Evolutionary conservation across 108 stramenopile species (phyloP), one percentile per base, ranked within the genome.

Genomic region (Cylindrotheca closterium): DNA sequence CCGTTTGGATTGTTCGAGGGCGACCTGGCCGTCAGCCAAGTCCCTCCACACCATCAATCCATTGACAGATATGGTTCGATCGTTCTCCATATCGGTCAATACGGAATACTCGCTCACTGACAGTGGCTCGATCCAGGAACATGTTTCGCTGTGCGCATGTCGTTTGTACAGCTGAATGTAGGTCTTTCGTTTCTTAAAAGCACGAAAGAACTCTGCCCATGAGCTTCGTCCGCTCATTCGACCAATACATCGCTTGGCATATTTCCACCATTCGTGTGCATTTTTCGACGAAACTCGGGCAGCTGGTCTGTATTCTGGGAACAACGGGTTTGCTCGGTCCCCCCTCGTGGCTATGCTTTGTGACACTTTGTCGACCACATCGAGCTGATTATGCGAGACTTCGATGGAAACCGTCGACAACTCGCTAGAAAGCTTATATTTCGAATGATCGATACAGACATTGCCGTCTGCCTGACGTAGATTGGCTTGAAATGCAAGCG

Each of bases 11-110:
- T 59, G 58, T 70, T 94, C 92, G 47, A 63, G 76, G 22, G 79
- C 87, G 34, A 79, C 63, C 49, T 89, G 88, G 0, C 77, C 88
- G 57, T 91, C 89, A 0, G 89, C 89, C 60, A 90, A 83, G 31
- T 68, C 87, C 50, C 92, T 75, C 92, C 92, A 94, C 48, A 73
- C 68, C 92, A 94, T 94, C 21, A 94, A 58, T 8, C 89, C 92
- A 23, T 75, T 74, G 17, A 86, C 62, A 12, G 86, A 77, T 46
- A 89, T 87, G 30, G 87, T 76, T 34, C 85, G 70, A 81, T 90
- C 89, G n/a, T 51, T 52, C 58, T 93, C 92, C 60, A 91, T 74
- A 18, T 61, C 24, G 27, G 74, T 33, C 30, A 94, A 32, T 33
- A 79, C 77, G 1, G 26, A 61, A 2, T 56, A 23, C 62, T 94